A percentile compares a stretch with the other conserved stretches of the same genome.
Evolutionary conservation across 257 asterid genomes (phyloP).

Genomic region (Salvia hispanica): DNA sequence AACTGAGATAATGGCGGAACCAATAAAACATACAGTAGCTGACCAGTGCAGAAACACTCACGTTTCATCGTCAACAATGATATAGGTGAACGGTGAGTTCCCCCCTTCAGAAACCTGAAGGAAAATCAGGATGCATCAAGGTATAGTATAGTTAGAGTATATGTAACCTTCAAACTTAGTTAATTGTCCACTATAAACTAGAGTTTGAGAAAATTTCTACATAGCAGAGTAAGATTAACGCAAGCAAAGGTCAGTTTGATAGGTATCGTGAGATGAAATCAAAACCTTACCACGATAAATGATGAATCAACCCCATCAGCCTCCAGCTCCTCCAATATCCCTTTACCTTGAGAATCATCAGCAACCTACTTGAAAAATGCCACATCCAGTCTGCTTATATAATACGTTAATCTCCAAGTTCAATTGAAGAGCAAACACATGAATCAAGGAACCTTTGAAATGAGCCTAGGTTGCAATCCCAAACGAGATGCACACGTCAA

Average conservation of each 20-base stretch:
- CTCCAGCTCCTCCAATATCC: constrained; percentile 74
- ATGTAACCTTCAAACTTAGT: not conserved
- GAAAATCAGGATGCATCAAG: constrained; percentile 29
- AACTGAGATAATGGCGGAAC: constrained; percentile 7
- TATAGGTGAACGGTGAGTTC: constrained; percentile 91
- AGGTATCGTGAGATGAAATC: constrained; percentile 9
- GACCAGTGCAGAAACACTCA: constrained; percentile 47
- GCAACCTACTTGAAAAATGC: constrained; percentile 60
- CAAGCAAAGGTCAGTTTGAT: not conserved
- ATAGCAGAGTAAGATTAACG: not conserved
- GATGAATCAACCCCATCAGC: constrained; percentile 89
- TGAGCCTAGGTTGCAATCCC: constrained; percentile 76
- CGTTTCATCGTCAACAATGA: constrained; percentile 92
- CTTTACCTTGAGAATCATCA: constrained; percentile 89
- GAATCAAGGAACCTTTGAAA: constrained; percentile 66
- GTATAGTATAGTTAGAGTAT: not conserved
- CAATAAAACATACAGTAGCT: constrained; percentile 18
- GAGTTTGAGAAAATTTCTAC: not conserved
- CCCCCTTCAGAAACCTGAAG: constrained; percentile 88
- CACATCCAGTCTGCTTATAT: constrained; percentile 6
- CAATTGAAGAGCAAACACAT: constrained; percentile 14
- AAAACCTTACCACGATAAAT: constrained; percentile 60
- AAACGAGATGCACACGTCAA: constrained; percentile 88
- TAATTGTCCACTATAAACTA: not conserved
- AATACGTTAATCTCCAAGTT: constrained; percentile 18